These are phyloP conservation scores for Leptosphaerulina australis DNA, from an alignment of 2,329 filamentous ascomycete genomes.

Conservation along the genomic window DNA sequence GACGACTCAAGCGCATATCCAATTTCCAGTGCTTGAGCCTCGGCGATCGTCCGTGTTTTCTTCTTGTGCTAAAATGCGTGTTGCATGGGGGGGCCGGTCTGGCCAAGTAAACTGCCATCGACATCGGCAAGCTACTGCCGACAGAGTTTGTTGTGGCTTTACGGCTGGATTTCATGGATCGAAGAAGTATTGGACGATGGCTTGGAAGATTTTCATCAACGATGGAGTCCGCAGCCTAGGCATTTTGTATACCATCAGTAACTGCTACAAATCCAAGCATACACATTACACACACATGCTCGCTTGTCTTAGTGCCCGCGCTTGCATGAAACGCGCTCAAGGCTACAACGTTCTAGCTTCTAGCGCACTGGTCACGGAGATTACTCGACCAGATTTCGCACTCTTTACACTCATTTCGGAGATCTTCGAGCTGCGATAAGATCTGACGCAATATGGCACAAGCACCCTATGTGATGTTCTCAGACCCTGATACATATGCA, in stretches of 20 bases:
- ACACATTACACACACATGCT: constrained; percentile 20
- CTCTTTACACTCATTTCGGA: constrained; percentile 1
- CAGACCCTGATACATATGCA: background rate
- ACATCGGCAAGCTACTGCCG: constrained; percentile 5
- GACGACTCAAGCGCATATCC: constrained; percentile 26
- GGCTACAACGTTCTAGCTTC: background rate
- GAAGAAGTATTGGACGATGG: background rate
- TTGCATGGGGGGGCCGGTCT: constrained; percentile 17
- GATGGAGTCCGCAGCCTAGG: background rate
- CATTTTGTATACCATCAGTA: constrained; percentile 22
- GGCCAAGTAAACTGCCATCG: constrained; percentile 8
- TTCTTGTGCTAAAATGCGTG: constrained; percentile 24
- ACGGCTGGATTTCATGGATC: background rate
- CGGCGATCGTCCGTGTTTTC: constrained; percentile 7
- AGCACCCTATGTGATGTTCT: background rate
- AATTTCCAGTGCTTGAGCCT: constrained; percentile 13
- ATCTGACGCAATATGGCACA: constrained; percentile 14
- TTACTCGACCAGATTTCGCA: constrained; percentile 8
- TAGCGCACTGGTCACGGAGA: constrained; percentile 8
- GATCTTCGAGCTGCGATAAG: constrained; percentile 8
- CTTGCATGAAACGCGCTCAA: constrained; percentile 25
- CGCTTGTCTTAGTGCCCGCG: constrained; percentile 34
- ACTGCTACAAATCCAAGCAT: background rate
- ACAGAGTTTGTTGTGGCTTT: background rate
- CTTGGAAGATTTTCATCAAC: background rate